Conservation (phyloP, 345 rosid genomes). For the thale cress (Arabidopsis thaliana) region TAIR10.1 NC_003075.7:10700001-10700500, state of each 20-base stretch:
- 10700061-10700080: conserved; percentile 91
- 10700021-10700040: background rate
- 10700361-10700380: conserved; percentile 86
- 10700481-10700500: conserved; percentile 83
- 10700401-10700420: conserved; percentile 71
- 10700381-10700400: conserved; percentile 51
- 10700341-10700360: conserved; percentile 78
- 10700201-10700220: conserved; percentile 93
- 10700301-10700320: conserved; percentile 56
- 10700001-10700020: background rate
- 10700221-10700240: conserved; percentile 87
- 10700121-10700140: conserved; percentile 76
- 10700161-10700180: conserved; percentile 86
- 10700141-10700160: conserved; percentile 82
- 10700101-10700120: conserved; percentile 95
- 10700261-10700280: conserved; percentile 74
- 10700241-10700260: conserved; percentile 83
- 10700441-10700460: conserved; percentile 66
- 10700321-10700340: conserved; percentile 74
- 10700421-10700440: conserved; percentile 69
- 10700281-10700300: conserved; percentile 80
- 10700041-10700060: conserved; percentile 85
- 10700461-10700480: conserved; percentile 79
- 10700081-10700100: conserved; percentile 95
- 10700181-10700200: conserved; percentile 88